Conservation (phyloP, 2,329 filamentous ascomycete species). For the Mycocentrospora acerina region DNA sequence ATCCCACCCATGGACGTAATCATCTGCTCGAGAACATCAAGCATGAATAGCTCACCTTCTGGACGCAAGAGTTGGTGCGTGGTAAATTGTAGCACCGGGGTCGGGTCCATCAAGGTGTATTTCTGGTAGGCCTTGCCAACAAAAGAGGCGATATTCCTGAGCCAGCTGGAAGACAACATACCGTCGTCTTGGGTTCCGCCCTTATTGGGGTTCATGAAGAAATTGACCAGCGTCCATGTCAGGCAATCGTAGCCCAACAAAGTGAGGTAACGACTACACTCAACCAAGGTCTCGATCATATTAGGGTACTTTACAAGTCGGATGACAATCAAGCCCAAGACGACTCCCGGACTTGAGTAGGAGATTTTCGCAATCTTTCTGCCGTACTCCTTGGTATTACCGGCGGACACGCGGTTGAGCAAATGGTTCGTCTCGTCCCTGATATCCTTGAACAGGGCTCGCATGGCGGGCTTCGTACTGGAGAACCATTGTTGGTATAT, state of each 20-base stretch:
- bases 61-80: slow-evolving; percentile 72
- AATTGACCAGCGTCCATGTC: slow-evolving; percentile 85
- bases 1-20: slow-evolving; percentile 94
- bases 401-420: slow-evolving; percentile 85
- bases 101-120: slow-evolving; percentile 79
- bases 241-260: slow-evolving; percentile 90
- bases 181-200: slow-evolving; percentile 64
- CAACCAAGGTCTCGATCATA: slow-evolving; percentile 89
- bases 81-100: slow-evolving; percentile 86
- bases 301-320: slow-evolving; percentile 96
- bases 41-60: slow-evolving; percentile 82
- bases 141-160: slow-evolving; percentile 87
- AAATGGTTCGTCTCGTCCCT: slow-evolving; percentile 78
- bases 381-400: slow-evolving; percentile 83
- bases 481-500: slow-evolving; percentile 91
- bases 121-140: slow-evolving; percentile 86
- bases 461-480: slow-evolving; percentile 64
- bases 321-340: slow-evolving; percentile 84
- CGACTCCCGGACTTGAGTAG: slow-evolving; percentile 83
- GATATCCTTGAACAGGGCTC: slow-evolving; percentile 74
- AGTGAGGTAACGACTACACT: slow-evolving; percentile 93
- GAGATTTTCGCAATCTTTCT: slow-evolving; percentile 89
- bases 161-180: slow-evolving; percentile 84
- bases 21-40: slow-evolving; percentile 88
- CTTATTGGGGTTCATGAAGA: slow-evolving; percentile 60